phyloP scores from a whole-genome alignment of 2,329 filamentous ascomycete genomes.

The Aaosphaeria pasadenensis region DNA sequence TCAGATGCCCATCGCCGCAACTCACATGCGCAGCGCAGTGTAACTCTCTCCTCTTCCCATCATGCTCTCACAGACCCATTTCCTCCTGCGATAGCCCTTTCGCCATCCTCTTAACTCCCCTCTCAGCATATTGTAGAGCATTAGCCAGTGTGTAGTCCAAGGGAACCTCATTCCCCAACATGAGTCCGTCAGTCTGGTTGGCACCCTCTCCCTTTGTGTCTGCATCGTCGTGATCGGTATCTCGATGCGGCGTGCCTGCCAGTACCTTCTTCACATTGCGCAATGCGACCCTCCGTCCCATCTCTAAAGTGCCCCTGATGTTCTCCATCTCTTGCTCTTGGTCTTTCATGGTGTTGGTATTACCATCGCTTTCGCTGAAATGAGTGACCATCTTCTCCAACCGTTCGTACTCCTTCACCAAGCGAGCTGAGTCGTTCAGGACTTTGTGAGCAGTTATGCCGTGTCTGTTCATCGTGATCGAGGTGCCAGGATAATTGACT shows the following conservation, averaged over 20 bases:
- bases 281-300: constrained; percentile 25
- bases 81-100: constrained; percentile 22
- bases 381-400: constrained; percentile 17
- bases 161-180: neutral
- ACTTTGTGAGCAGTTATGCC: constrained; percentile 7
- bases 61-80: neutral
- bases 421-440: constrained; percentile 11
- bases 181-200: neutral
- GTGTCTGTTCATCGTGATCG: constrained; percentile 2
- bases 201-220: constrained; percentile 1
- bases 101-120: constrained; percentile 31
- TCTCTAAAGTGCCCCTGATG: constrained; percentile 16
- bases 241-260: constrained; percentile 3
- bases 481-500: constrained; percentile 8
- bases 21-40: too few species aligned
- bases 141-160: constrained; percentile 1
- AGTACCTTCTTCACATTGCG: constrained; percentile 27
- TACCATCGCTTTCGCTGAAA: too few species aligned
- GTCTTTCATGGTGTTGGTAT: too few species aligned
- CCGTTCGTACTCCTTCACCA: constrained; percentile 20
- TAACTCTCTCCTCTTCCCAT: too few species aligned
- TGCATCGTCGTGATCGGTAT: constrained; percentile 2
- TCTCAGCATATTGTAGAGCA: constrained; percentile 26
- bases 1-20: too few species aligned
- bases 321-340: constrained; percentile 22